A percentile compares a stretch with the other conserved stretches of the same genome.
Evolutionary conservation across 2,329 filamentous ascomycete species (phyloP).

Genomic region (Colletotrichum tofieldiae): DNA sequence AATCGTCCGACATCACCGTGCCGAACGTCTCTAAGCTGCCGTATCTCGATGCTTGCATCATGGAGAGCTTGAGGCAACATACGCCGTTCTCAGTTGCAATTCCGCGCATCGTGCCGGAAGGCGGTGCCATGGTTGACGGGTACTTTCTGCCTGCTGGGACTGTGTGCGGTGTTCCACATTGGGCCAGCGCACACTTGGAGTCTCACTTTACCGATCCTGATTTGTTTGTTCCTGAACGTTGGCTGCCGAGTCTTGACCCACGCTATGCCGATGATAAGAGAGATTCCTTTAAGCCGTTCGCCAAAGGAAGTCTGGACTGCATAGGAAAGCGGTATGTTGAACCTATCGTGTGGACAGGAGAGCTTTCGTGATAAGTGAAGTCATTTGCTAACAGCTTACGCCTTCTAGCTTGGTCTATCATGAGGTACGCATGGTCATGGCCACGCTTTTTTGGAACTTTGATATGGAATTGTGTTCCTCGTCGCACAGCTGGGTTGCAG

Average conservation of each 20-base stretch:
- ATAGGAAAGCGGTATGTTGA: constrained; percentile 1
- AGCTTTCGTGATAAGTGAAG: background rate
- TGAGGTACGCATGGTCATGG: constrained; percentile 4
- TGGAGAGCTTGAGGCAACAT: constrained; percentile 6
- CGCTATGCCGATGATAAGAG: background rate
- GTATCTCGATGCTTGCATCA: constrained; percentile 5
- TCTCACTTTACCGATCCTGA: constrained; percentile 4
- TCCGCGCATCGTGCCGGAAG: background rate
- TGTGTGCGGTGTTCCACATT: background rate
- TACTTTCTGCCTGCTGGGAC: constrained; percentile 1
- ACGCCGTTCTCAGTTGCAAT: constrained; percentile 1
- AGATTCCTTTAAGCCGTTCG: background rate
- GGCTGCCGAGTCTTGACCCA: background rate
- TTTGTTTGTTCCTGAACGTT: background rate
- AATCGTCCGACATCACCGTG: background rate
- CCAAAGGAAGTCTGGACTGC: constrained; percentile 4
- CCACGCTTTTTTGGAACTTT: background rate
- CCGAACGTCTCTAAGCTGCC: constrained; percentile 4
- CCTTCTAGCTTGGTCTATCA: background rate
- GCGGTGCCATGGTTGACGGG: background rate
- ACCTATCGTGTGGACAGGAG: no score
- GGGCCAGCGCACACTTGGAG: background rate
- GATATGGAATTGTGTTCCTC: background rate
- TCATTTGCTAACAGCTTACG: background rate
- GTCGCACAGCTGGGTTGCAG: background rate